Evolutionary conservation across 2,329 filamentous ascomycete species (phyloP).

Genomic region (Aspergillus sp.): DNA sequence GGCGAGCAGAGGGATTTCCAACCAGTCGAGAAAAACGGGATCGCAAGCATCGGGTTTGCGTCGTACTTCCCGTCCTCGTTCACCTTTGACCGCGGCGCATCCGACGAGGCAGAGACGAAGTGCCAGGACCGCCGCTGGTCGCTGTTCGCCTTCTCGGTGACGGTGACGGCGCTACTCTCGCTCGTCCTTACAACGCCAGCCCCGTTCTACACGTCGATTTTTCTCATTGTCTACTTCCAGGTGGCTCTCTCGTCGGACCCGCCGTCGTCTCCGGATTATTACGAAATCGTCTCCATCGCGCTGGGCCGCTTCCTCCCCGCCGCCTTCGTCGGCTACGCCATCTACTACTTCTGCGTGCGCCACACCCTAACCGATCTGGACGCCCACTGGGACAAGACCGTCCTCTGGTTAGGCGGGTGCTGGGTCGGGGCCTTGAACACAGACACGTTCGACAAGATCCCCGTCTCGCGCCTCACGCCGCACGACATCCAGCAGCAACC

Average conservation of each 20-base stretch:
- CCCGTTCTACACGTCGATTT: slow-evolving; percentile 48
- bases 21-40: slow-evolving; percentile 39
- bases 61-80: slow-evolving; percentile 52
- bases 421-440: slow-evolving; percentile 55
- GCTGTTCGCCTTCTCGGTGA: slow-evolving; percentile 45
- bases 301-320: slow-evolving; percentile 51
- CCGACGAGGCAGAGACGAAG: slow-evolving; percentile 11
- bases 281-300: slow-evolving; percentile 45
- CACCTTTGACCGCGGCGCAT: slow-evolving; percentile 37
- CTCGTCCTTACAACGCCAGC: slow-evolving; percentile 48
- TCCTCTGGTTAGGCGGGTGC: slow-evolving; percentile 51
- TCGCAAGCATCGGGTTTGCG: slow-evolving; percentile 44
- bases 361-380: slow-evolving; percentile 42
- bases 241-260: slow-evolving; percentile 53
- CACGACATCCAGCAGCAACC: slow-evolving; percentile 53
- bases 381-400: slow-evolving; percentile 51
- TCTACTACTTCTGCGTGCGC: slow-evolving; percentile 47
- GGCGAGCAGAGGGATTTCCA: slow-evolving; percentile 44
- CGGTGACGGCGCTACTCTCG: slow-evolving; percentile 45
- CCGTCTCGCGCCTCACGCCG: slow-evolving; percentile 52
- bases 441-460: slow-evolving; percentile 55
- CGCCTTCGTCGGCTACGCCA: slow-evolving; percentile 47
- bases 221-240: slow-evolving; percentile 50
- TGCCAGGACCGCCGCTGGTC: slow-evolving; percentile 52
- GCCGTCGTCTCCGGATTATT: slow-evolving; percentile 45